Conservation (phyloP, 805 yeast species). For the Starmerella lactis-condensi region DNA sequence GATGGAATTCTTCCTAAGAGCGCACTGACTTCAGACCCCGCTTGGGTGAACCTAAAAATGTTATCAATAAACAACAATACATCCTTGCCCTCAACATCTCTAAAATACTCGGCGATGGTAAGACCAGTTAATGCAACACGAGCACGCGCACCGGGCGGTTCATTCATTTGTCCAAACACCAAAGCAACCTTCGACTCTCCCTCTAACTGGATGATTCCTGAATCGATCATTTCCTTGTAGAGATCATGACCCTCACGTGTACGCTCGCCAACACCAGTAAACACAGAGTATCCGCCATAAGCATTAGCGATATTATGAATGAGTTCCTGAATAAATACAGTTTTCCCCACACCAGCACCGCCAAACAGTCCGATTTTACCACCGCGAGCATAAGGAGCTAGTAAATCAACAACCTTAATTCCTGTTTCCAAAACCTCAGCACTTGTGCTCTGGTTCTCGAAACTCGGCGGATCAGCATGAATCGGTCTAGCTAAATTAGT, state of each 20-base stretch:
- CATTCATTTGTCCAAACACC: slow-evolving; percentile 99
- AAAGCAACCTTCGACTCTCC: slow-evolving; percentile 99
- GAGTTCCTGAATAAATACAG: slow-evolving; percentile 98
- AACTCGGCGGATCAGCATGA: slow-evolving; percentile 94
- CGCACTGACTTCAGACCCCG: slow-evolving; percentile 99
- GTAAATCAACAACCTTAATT: slow-evolving; percentile 97
- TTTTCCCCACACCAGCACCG: slow-evolving; percentile 99
- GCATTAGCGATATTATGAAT: slow-evolving; percentile 99
- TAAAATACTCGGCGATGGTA: slow-evolving; percentile 99
- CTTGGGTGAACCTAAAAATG: slow-evolving; percentile 99
- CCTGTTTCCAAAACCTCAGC: slow-evolving; percentile 99
- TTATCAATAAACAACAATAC: slow-evolving; percentile 97
- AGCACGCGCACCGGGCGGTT: slow-evolving; percentile 99
- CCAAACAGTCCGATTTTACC: slow-evolving; percentile 99
- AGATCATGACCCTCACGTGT: slow-evolving; percentile 99
- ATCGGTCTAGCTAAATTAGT: slow-evolving; percentile 88
- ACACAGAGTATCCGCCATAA: slow-evolving; percentile 99
- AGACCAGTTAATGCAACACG: slow-evolving; percentile 99
- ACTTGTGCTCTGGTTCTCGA: slow-evolving; percentile 89
- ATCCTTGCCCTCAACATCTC: slow-evolving; percentile 99
- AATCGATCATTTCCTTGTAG: slow-evolving; percentile 99
- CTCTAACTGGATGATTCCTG: slow-evolving; percentile 98
- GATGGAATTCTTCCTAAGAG: slow-evolving; percentile 99
- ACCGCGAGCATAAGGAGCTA: slow-evolving; percentile 99
- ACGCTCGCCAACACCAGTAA: slow-evolving; percentile 99